phyloP scores from a whole-genome alignment of 106 monocot species.

The Acorus gramineus region DNA sequence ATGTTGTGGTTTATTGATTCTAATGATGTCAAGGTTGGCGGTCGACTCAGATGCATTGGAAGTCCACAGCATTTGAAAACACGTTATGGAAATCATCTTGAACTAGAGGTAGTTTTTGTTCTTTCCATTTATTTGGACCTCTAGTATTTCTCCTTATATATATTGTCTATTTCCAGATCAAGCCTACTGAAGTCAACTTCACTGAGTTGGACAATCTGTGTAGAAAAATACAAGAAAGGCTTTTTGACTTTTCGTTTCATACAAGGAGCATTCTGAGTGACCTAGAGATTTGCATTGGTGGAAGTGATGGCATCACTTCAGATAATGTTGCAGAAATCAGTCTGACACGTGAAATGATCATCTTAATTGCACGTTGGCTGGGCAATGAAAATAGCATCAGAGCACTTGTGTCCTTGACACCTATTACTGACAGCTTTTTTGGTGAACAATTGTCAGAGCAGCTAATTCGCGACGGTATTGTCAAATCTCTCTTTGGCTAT shows the following conservation, averaged over 20 bases:
- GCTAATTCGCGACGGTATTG: constrained; percentile 71
- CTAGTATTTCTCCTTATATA: background rate
- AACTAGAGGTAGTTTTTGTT: constrained; percentile 60
- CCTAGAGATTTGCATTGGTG: constrained; percentile 77
- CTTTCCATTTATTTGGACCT: constrained; percentile 13
- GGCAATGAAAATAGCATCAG: constrained; percentile 49
- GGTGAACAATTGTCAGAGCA: constrained; percentile 81
- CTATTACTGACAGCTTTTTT: constrained; percentile 35
- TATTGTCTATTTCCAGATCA: constrained; percentile 41
- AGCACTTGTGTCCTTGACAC: constrained; percentile 35
- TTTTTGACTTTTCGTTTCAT: constrained; percentile 50
- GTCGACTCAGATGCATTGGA: constrained; percentile 67
- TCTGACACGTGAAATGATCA: constrained; percentile 69
- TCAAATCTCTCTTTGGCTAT: background rate
- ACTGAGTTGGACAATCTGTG: constrained; percentile 46
- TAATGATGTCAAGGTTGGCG: constrained; percentile 36
- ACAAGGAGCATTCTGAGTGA: constrained; percentile 44
- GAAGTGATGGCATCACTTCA: constrained; percentile 20
- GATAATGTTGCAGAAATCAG: constrained; percentile 61
- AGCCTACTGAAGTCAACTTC: constrained; percentile 49
- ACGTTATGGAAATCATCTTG: constrained; percentile 88
- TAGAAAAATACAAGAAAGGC: constrained; percentile 58
- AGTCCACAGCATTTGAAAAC: constrained; percentile 92
- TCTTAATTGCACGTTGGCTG: constrained; percentile 34
- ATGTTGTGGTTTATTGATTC: too few species aligned